Conservation (phyloP, 345 rosid genomes). For the Eutrema heterophyllum region DNA sequence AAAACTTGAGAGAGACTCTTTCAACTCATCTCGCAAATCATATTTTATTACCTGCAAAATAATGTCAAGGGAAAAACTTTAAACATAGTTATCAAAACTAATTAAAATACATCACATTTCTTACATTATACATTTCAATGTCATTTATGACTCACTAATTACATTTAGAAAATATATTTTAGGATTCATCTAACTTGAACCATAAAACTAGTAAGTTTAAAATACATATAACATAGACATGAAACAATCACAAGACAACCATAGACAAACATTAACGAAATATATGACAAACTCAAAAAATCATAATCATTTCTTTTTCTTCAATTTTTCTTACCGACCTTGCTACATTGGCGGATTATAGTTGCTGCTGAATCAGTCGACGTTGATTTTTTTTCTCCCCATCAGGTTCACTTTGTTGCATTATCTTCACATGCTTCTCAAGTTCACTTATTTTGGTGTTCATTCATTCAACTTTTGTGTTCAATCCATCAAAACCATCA, state of each 20-base stretch:
- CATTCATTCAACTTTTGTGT: not conserved
- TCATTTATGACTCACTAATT: not conserved
- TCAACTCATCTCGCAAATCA: not conserved
- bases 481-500: not conserved
- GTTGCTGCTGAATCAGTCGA: not conserved
- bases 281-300: not conserved
- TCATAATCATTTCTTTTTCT: not conserved
- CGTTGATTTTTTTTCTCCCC: not conserved
- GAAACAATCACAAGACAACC: not conserved
- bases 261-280: not conserved
- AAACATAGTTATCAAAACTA: not conserved
- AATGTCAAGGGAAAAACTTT: not conserved
- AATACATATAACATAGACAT: not conserved
- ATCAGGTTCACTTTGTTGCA: not conserved
- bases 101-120: not conserved
- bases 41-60: not conserved
- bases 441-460: not conserved
- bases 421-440: not conserved
- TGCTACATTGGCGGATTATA: not conserved
- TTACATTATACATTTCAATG: not conserved
- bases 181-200: not conserved
- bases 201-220: not conserved
- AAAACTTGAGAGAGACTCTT: not conserved
- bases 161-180: not conserved
- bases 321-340: not conserved